Evolutionary conservation across 352 stramenopile species (phyloP).

Genomic region (Plasmopara halstedii): DNA sequence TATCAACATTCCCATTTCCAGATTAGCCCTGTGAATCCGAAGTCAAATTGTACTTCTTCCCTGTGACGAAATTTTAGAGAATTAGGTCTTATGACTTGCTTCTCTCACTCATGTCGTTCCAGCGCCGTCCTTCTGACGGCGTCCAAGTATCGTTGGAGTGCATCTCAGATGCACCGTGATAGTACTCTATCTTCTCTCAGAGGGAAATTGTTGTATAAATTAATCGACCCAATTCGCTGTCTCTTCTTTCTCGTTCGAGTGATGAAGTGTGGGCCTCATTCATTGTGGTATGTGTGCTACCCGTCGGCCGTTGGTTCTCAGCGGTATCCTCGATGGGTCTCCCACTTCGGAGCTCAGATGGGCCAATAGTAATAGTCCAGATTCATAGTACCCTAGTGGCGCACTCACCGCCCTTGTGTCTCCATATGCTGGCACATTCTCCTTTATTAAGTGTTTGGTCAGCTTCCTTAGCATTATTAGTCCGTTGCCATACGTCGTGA

Average conservation of each 20-base stretch:
- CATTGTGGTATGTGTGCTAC: slow-evolving; percentile 52
- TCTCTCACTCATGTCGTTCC: slow-evolving; percentile 37
- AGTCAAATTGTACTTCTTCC: slow-evolving; percentile 16
- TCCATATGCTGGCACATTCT: slow-evolving; percentile 67
- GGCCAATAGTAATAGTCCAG: slow-evolving; percentile 46
- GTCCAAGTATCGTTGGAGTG: slow-evolving; percentile 40
- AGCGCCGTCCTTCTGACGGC: slow-evolving; percentile 30
- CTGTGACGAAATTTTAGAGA: slow-evolving; percentile 30
- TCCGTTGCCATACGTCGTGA: background rate
- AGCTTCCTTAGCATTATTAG: background rate
- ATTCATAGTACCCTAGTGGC: slow-evolving; percentile 74
- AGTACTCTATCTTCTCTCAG: slow-evolving; percentile 68
- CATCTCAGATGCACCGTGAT: slow-evolving; percentile 67
- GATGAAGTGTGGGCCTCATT: slow-evolving; percentile 41
- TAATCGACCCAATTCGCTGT: slow-evolving; percentile 28
- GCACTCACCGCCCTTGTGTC: slow-evolving; percentile 63
- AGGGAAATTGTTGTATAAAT: slow-evolving; percentile 31
- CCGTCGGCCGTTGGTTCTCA: slow-evolving; percentile 72
- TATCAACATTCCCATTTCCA: background rate
- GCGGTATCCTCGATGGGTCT: slow-evolving; percentile 50
- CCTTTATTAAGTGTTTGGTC: background rate
- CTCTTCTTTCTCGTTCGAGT: slow-evolving; percentile 11
- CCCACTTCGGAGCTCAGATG: slow-evolving; percentile 34
- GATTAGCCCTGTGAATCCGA: background rate
- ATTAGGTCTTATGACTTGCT: background rate